A percentile compares a stretch with the other conserved stretches of the same genome.
Conservation (phyloP, 2,329 filamentous ascomycete species). For the Ceratocystis colombiana region DNA sequence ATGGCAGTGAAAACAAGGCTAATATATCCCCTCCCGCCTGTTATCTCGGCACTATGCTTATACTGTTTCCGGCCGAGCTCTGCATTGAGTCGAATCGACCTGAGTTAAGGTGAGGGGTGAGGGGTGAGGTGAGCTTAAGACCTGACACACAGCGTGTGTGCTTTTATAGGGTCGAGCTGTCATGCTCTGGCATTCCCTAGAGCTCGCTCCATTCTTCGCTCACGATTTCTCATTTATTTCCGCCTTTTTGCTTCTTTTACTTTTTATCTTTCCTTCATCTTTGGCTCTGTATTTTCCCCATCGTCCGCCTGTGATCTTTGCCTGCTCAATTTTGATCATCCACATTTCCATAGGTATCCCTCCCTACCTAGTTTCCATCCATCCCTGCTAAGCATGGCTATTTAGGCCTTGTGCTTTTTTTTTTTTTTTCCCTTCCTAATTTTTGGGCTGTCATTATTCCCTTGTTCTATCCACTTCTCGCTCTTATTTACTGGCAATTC, state of each 20-base stretch:
- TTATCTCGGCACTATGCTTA: too few relatives aligned
- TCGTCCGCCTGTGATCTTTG: not conserved
- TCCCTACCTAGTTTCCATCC: not conserved
- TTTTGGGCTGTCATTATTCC: not conserved
- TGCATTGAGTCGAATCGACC: too few relatives aligned
- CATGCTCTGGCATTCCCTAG: not conserved
- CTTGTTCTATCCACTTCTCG: too few relatives aligned
- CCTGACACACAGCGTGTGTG: not conserved
- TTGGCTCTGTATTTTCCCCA: not conserved
- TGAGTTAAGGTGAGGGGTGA: too few relatives aligned
- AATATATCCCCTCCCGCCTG: too few relatives aligned
- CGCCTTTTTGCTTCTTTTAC: not conserved
- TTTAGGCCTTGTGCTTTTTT: not conserved
- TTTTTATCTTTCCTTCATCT: not conserved
- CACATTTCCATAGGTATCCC: not conserved
- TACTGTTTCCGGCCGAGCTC: too few relatives aligned
- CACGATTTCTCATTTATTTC: too few relatives aligned
- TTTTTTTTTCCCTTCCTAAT: slow-evolving; percentile 11
- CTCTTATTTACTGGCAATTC: too few relatives aligned
- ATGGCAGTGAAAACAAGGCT: too few relatives aligned
- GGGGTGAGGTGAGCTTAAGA: too few relatives aligned
- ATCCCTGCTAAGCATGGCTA: not conserved
- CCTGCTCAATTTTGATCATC: not conserved
- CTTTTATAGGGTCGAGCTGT: not conserved
- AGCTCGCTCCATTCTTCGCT: not conserved